Evolutionary conservation across 371 early-diverging fungal species (phyloP).

Genomic region (Ordospora colligata): DNA sequence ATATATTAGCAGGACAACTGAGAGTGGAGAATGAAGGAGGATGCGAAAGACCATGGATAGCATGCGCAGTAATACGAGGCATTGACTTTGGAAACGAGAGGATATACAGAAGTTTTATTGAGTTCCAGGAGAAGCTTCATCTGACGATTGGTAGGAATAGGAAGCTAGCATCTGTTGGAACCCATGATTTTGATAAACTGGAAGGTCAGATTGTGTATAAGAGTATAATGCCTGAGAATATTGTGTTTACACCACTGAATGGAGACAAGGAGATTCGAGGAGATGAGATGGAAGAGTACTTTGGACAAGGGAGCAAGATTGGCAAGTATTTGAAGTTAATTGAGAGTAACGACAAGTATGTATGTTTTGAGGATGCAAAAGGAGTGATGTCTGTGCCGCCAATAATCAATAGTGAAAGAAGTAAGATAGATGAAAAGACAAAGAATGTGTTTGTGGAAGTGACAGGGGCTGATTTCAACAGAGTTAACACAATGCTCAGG

Average conservation of each 20-base stretch:
- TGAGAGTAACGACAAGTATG: constrained; percentile 70
- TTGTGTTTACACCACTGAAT: constrained; percentile 84
- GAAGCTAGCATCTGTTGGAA: constrained; percentile 89
- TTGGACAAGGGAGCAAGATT: constrained; percentile 73
- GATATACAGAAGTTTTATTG: constrained; percentile 82
- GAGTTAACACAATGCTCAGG: constrained; percentile 53
- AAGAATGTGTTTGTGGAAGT: constrained; percentile 95
- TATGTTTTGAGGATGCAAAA: constrained; percentile 75
- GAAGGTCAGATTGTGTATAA: constrained; percentile 86
- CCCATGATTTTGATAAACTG: constrained; percentile 91
- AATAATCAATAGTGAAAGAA: constrained; percentile 92
- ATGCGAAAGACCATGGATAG: constrained; percentile 73
- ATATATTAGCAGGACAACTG: constrained; percentile 5
- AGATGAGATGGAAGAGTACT: constrained; percentile 74
- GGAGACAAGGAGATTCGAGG: constrained; percentile 71
- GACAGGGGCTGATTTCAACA: constrained; percentile 78
- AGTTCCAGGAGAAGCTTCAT: constrained; percentile 96
- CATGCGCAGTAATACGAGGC: constrained; percentile 81
- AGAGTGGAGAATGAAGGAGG: constrained; percentile 58
- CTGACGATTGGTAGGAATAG: constrained; percentile 88
- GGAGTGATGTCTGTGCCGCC: constrained; percentile 93
- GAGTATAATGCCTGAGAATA: constrained; percentile 72
- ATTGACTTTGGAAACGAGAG: constrained; percentile 70
- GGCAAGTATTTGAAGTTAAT: constrained; percentile 80
- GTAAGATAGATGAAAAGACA: constrained; percentile 84